Evolutionary conservation across 2,329 filamentous ascomycete genomes (phyloP).

Genomic region (Apiospora phragmitis): DNA sequence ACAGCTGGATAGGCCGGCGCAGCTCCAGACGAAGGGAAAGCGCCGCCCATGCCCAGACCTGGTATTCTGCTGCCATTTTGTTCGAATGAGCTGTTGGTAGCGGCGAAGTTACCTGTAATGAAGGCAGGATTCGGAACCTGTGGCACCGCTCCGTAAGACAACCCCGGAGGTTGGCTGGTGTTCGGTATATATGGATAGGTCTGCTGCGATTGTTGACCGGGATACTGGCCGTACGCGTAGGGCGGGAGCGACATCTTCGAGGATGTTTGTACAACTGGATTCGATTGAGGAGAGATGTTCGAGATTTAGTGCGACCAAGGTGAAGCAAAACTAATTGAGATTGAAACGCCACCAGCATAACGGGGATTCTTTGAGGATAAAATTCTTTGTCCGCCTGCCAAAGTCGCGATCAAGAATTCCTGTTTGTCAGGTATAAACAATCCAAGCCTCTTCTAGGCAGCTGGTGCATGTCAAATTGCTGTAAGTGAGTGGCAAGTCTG

Average conservation of each 20-base stretch:
- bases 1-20: not conserved
- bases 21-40: not conserved
- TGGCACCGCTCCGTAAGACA: constrained; percentile 1
- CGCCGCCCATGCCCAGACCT: constrained; percentile 7
- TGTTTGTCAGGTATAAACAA: not conserved
- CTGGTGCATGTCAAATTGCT: constrained; percentile 5
- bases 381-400: not conserved
- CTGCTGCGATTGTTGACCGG: constrained; percentile 12
- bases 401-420: not conserved
- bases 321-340: not conserved
- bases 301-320: not conserved
- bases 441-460: not conserved
- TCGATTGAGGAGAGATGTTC: not conserved
- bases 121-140: not conserved
- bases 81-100: constrained; percentile 17
- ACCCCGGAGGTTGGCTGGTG: constrained; percentile 10
- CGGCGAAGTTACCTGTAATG: constrained; percentile 5
- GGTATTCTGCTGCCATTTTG: constrained; percentile 15
- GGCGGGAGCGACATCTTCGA: constrained; percentile 10
- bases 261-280: not conserved
- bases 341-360: constrained; percentile 7
- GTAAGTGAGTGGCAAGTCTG: not conserved
- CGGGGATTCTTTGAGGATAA: not conserved
- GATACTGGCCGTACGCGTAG: constrained; percentile 7
- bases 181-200: constrained; percentile 16